Evolutionary conservation across 1,284 basidiomycete genomes (phyloP).

Genomic region (Earliella scabrosa): DNA sequence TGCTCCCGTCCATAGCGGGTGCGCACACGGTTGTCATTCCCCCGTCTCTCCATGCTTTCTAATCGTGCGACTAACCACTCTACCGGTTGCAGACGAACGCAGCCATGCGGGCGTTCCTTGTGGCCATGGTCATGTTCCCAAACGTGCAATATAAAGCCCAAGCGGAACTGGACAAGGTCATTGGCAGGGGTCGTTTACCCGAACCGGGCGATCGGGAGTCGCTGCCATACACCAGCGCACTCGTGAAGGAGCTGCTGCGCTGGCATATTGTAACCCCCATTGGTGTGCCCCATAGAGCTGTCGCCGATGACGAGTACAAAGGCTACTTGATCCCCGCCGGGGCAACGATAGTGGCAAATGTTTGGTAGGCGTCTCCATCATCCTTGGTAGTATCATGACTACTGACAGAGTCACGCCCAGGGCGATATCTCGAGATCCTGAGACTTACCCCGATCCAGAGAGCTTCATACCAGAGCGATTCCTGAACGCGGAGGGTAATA

Average conservation of each 20-base stretch:
- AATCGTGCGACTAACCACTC: too few relatives aligned
- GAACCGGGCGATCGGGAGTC: constrained; percentile 31
- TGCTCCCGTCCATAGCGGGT: too few relatives aligned
- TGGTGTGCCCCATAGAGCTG: constrained; percentile 17
- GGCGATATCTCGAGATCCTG: constrained; percentile 15
- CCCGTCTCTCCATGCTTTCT: too few relatives aligned
- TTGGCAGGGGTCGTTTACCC: constrained; percentile 34
- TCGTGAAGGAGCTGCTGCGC: constrained; percentile 33
- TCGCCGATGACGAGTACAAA: constrained; percentile 17
- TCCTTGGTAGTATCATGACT: background rate
- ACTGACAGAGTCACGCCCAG: constrained; percentile 1
- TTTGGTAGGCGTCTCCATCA: constrained; percentile 15
- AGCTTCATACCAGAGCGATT: constrained; percentile 24
- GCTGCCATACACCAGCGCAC: constrained; percentile 36
- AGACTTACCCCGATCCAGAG: constrained; percentile 14
- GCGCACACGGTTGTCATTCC: too few relatives aligned
- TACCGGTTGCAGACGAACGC: constrained; percentile 16
- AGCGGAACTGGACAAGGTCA: constrained; percentile 33
- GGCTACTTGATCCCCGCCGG: constrained; percentile 15
- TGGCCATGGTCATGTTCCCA: constrained; percentile 26
- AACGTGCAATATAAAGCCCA: constrained; percentile 31
- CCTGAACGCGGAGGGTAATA: constrained; percentile 3
- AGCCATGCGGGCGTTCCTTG: constrained; percentile 20
- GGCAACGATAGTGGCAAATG: constrained; percentile 18
- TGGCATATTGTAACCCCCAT: background rate